These are phyloP conservation scores for Debaryomycetaceae sp. DNA, from an alignment of 1,139 yeast genomes.

Conservation along the genomic window DNA sequence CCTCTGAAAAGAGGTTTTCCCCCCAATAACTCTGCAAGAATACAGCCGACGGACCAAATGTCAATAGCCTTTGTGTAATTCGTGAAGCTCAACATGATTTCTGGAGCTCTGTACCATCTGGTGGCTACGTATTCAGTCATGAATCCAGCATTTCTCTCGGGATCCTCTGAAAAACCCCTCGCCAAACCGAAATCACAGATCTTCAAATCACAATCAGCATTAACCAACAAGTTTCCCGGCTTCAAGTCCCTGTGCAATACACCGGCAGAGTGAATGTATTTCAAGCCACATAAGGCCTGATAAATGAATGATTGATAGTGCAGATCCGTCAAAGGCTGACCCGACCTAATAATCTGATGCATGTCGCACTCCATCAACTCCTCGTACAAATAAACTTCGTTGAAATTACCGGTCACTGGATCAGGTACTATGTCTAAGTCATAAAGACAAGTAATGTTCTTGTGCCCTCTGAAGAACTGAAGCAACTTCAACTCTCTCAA, in stretches of 20 bases:
- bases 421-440: conserved; percentile 91
- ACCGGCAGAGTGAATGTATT: conserved; percentile 81
- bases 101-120: conserved; percentile 96
- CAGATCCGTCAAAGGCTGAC: conserved; percentile 90
- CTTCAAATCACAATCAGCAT: conserved; percentile 87
- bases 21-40: conserved; percentile 87
- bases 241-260: conserved; percentile 85
- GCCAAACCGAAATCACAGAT: conserved; percentile 92
- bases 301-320: conserved; percentile 92
- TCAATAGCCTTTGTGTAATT: conserved; percentile 95
- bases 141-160: conserved; percentile 72
- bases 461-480: conserved; percentile 89
- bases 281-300: conserved; percentile 89
- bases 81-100: conserved; percentile 89
- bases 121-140: conserved; percentile 99
- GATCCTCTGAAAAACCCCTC: conserved; percentile 54
- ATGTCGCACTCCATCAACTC: conserved; percentile 97
- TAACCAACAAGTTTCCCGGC: conserved; percentile 83
- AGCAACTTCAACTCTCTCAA: conserved; percentile 82
- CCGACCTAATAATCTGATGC: conserved; percentile 93
- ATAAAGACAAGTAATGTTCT: conserved; percentile 88
- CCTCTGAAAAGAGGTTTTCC: conserved; percentile 93
- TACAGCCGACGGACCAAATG: conserved; percentile 97
- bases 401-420: conserved; percentile 63
- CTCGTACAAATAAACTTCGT: conserved; percentile 89